Conservation (phyloP, 169 alveolate species). For the Perkinsus chesapeaki region DNA sequence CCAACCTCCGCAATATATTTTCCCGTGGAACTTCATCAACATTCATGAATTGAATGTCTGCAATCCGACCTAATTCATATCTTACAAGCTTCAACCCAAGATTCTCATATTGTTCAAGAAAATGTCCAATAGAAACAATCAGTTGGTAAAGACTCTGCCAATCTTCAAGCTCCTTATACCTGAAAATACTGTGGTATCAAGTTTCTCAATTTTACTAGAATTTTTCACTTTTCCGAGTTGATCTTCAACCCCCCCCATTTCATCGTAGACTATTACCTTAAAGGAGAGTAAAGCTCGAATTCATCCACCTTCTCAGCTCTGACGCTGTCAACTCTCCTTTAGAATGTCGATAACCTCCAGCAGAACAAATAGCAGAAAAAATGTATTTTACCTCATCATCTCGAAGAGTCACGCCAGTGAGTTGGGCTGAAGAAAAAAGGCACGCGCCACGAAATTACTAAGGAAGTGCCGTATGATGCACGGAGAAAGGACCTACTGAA, state of each 20-base stretch:
- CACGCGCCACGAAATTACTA: background rate
- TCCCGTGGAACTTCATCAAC: background rate
- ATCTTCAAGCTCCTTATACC: background rate
- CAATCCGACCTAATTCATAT: background rate
- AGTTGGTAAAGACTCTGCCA: background rate
- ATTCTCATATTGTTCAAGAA: background rate
- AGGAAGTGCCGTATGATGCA: background rate
- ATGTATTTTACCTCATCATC: background rate
- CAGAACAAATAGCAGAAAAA: background rate
- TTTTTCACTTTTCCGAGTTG: too few species aligned
- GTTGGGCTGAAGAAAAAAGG: background rate
- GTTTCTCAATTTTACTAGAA: too few species aligned
- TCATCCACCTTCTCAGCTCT: background rate
- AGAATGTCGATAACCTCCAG: background rate
- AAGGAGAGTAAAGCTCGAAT: background rate
- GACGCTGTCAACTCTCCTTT: background rate
- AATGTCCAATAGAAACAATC: background rate
- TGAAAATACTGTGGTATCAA: background rate
- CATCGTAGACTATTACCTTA: background rate
- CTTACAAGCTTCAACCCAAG: background rate
- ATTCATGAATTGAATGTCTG: background rate
- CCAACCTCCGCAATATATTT: background rate
- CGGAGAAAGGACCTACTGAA: background rate
- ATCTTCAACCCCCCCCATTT: background rate
- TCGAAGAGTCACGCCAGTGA: background rate